phyloP scores from a whole-genome alignment of 441 rosid genomes.

The Iberis amara region DNA sequence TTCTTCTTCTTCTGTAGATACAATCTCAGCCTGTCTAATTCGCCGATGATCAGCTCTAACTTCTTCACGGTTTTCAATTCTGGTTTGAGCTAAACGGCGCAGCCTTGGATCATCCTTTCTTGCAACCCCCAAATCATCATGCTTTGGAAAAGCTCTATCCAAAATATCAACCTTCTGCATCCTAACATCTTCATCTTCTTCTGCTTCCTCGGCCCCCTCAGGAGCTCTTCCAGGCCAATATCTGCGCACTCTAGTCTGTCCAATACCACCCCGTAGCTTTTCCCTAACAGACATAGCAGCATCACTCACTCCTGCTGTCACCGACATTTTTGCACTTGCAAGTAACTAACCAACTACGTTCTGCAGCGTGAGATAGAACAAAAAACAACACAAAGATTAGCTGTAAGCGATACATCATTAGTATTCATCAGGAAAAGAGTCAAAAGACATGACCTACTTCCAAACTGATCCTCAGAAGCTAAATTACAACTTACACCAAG shows the following conservation, averaged over 20 bases:
- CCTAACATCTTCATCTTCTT: slow-evolving; percentile 68
- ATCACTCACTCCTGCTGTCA: slow-evolving; percentile 74
- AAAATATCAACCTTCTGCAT: slow-evolving; percentile 47
- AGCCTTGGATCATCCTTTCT: slow-evolving; percentile 72
- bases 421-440: background rate
- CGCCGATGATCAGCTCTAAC: slow-evolving; percentile 80
- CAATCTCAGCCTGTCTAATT: slow-evolving; percentile 72
- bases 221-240: slow-evolving; percentile 96
- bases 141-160: slow-evolving; percentile 60
- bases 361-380: background rate
- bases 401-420: slow-evolving; percentile 9
- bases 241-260: slow-evolving; percentile 74
- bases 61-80: slow-evolving; percentile 67
- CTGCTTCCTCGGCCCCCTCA: slow-evolving; percentile 77
- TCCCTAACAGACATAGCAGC: slow-evolving; percentile 55
- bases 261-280: slow-evolving; percentile 70
- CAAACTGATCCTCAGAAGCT: background rate
- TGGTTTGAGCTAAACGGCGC: slow-evolving; percentile 75
- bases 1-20: slow-evolving; percentile 71
- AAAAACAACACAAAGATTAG: background rate
- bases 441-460: background rate
- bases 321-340: slow-evolving; percentile 46
- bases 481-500: too few relatives aligned
- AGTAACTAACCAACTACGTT: background rate
- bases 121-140: slow-evolving; percentile 37